A percentile compares a stretch with the other conserved stretches of the same genome.
Evolutionary conservation across 1,284 basidiomycete genomes (phyloP).

Genomic region (Lentinula novae-zelandiae): DNA sequence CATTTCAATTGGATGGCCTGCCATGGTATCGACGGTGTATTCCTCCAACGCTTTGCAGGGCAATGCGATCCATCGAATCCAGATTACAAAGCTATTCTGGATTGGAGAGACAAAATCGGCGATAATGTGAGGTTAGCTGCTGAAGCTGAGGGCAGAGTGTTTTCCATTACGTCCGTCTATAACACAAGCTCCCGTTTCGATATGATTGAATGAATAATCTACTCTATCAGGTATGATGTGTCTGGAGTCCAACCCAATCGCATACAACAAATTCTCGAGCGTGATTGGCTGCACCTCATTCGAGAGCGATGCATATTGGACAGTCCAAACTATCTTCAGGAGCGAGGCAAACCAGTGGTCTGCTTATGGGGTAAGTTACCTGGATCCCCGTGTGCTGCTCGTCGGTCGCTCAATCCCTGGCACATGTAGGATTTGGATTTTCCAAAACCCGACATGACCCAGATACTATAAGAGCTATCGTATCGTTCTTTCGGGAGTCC

Average conservation of each 20-base stretch:
- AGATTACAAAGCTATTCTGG: slow-evolving; percentile 35
- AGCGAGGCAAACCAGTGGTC: slow-evolving; percentile 62
- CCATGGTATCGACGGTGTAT: slow-evolving; percentile 67
- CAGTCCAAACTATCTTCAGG: slow-evolving; percentile 65
- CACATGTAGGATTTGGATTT: slow-evolving; percentile 56
- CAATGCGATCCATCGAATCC: slow-evolving; percentile 57
- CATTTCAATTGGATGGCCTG: slow-evolving; percentile 82
- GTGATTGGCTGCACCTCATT: slow-evolving; percentile 68
- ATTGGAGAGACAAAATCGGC: slow-evolving; percentile 68
- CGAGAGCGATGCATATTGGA: slow-evolving; percentile 55
- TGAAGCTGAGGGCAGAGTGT: slow-evolving; percentile 70
- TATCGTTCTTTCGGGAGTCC: slow-evolving; percentile 46
- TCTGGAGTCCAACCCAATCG: slow-evolving; percentile 58
- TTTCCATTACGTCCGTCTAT: slow-evolving; percentile 66
- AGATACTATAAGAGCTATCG: slow-evolving; percentile 47
- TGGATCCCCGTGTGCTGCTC: neutral
- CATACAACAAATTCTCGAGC: slow-evolving; percentile 52
- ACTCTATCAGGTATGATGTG: slow-evolving; percentile 69
- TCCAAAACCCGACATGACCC: slow-evolving; percentile 55
- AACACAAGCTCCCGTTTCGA: neutral
- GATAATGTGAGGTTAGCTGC: slow-evolving; percentile 65
- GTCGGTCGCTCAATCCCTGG: neutral
- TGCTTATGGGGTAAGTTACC: slow-evolving; percentile 56
- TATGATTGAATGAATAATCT: neutral
- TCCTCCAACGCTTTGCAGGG: slow-evolving; percentile 68